Percentiles rank a stretch among this genome's conserved stretches.
phyloP scores from a whole-genome alignment of 129 eudicot species.

The Saussurea involucrata region DNA sequence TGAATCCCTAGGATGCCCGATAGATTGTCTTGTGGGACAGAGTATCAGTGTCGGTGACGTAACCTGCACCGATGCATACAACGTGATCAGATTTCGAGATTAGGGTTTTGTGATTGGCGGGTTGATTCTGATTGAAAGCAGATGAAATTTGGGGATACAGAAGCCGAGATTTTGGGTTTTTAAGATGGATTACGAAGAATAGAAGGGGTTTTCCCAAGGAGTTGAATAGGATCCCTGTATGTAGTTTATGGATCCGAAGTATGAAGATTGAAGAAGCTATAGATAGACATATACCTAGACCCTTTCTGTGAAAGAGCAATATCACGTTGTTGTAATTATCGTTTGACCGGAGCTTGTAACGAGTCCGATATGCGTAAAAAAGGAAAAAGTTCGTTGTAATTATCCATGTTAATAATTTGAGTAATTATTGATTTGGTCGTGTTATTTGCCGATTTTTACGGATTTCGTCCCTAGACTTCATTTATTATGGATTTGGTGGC shows the following conservation, averaged over 20 bases:
- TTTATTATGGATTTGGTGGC: too few relatives aligned
- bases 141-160: conserved; percentile 5
- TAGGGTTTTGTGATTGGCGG: conserved; percentile 12
- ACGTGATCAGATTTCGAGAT: not conserved
- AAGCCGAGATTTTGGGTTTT: conserved; percentile 25
- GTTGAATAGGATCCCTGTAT: not conserved
- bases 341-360: not conserved
- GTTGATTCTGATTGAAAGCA: conserved; percentile 7
- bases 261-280: not conserved
- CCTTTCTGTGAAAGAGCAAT: not conserved
- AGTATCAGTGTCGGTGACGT: not conserved
- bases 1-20: conserved; percentile 1
- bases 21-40: not conserved
- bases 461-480: too few relatives aligned
- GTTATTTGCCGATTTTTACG: too few relatives aligned
- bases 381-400: too few relatives aligned
- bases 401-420: too few relatives aligned
- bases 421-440: too few relatives aligned
- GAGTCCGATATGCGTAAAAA: not conserved
- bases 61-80: conserved; percentile 7
- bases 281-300: not conserved
- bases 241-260: conserved; percentile 7
- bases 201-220: not conserved
- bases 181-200: not conserved
- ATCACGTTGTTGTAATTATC: not conserved